phyloP scores from a whole-genome alignment of 768 basidiomycete species.

The Hericium rajendrae region DNA sequence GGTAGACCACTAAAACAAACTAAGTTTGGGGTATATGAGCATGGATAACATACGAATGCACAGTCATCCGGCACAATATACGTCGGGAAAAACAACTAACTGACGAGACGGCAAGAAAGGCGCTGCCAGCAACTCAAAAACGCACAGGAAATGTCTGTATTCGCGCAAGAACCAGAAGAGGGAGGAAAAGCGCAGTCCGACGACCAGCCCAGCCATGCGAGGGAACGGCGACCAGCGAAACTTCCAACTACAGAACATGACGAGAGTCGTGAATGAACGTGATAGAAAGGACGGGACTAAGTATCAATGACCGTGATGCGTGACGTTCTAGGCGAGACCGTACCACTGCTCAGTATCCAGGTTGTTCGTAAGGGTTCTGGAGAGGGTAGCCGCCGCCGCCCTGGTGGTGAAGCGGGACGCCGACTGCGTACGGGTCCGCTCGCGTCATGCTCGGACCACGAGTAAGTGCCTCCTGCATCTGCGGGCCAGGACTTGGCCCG shows the following conservation, averaged over 20 bases:
- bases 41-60: slow-evolving; percentile 1
- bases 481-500: slow-evolving; percentile 26
- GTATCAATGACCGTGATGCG: neutral
- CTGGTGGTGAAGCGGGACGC: slow-evolving; percentile 56
- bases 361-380: too few relatives aligned
- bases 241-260: slow-evolving; percentile 1
- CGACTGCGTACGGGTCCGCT: slow-evolving; percentile 31
- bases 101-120: neutral
- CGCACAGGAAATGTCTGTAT: neutral
- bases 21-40: neutral
- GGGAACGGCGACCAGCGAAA: neutral
- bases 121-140: slow-evolving; percentile 9
- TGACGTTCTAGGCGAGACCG: too few relatives aligned
- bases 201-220: slow-evolving; percentile 1
- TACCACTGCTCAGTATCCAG: too few relatives aligned
- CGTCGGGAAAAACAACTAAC: neutral
- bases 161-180: slow-evolving; percentile 1
- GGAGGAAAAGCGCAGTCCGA: slow-evolving; percentile 3
- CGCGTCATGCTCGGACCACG: slow-evolving; percentile 40
- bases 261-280: slow-evolving; percentile 7
- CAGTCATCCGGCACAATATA: slow-evolving; percentile 1
- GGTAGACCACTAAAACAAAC: neutral
- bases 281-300: neutral
- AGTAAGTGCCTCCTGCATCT: slow-evolving; percentile 40
- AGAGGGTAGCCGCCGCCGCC: slow-evolving; percentile 18